Base-by-base conservation (phyloP, 2,329 filamentous ascomycete genomes). In the Colletotrichum plurivorum region DNA sequence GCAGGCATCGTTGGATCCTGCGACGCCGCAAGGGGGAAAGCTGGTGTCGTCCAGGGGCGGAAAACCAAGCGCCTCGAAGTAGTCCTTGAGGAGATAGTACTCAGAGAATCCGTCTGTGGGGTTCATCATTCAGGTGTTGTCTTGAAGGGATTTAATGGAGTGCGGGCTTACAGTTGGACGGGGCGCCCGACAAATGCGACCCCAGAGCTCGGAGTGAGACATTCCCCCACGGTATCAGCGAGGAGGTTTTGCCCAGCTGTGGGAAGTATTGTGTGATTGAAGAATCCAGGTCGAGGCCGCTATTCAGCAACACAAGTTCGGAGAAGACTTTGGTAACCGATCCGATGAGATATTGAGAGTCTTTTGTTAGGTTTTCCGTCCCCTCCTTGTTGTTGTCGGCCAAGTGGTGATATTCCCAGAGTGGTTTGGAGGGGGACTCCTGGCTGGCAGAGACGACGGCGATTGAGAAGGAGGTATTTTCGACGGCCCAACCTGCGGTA, bases 351-450 rank as follows among this genome's bases (percentile, higher is more conserved):
- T 83, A 84, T 71, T 84, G 81, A 0, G 80, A 81, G 62, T 81
- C 73, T 0, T 77, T 73, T 20, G 77, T 69, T 0, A 82, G 46
- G 0, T 73, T 9, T 27, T 75, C 73, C 0, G 80, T 80, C 20
- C 80, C 81, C n/a, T 76, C 74, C 6, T 74, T 71, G 27, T 82
- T 83, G 5, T 60, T 72, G 2, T 74, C 61, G 4, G 77, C 76
- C 1, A 80, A 75, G 55, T 84, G 80, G 52, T 84, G 82, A 55
- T 81, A 82, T 61, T 84, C 79, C 81, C 81, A 84, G 7, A 83
- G 27, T 1, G 78, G 78, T 1, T 74, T 65, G 4, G 70, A 64
- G 8, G 74, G 62, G 5, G 76, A 65, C 0, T 69, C 39, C 31
- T 80, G 77, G 18, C 78, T 73, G 5, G 75, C 70, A 12, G 78